Evolutionary conservation across 768 basidiomycete genomes (phyloP).

Genomic region (Mycena polygramma): DNA sequence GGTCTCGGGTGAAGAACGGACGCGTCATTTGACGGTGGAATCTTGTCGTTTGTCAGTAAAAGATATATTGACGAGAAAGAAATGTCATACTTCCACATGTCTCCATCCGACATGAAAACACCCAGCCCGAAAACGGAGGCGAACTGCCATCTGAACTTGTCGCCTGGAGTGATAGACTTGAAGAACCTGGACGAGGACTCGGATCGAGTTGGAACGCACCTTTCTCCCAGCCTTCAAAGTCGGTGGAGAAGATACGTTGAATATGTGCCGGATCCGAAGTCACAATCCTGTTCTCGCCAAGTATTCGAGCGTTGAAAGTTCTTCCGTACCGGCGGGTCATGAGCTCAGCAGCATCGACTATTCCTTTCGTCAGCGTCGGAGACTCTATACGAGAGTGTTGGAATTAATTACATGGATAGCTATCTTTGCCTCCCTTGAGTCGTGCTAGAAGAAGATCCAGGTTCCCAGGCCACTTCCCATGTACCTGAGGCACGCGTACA

Average conservation of each 20-base stretch:
- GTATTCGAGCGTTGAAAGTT: constrained; percentile 16
- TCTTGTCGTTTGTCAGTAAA: not conserved
- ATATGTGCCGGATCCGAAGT: constrained; percentile 20
- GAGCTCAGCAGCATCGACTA: constrained; percentile 22
- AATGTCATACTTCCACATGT: constrained; percentile 17
- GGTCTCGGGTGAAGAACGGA: constrained; percentile 22
- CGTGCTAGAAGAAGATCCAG: constrained; percentile 4
- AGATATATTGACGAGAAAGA: not conserved
- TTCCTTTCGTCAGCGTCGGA: not conserved
- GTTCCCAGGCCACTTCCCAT: constrained; percentile 4
- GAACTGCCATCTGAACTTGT: constrained; percentile 17
- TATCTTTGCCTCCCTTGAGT: constrained; percentile 1
- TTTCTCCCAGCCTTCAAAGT: constrained; percentile 31
- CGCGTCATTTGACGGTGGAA: constrained; percentile 25
- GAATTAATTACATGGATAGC: constrained; percentile 4
- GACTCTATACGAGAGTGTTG: not conserved
- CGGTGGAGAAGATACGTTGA: constrained; percentile 22
- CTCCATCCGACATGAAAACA: constrained; percentile 2
- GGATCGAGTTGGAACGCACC: not conserved
- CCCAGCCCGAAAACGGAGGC: constrained; percentile 7
- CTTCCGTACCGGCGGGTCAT: constrained; percentile 22
- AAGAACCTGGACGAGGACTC: not conserved
- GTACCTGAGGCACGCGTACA: constrained; percentile 1
- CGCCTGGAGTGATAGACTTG: not conserved
- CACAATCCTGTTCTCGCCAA: constrained; percentile 23